Percentiles rank a stretch among this genome's conserved stretches.
phyloP scores from a whole-genome alignment of 176 grass and related monocot species.

The Oryza glaberrima region DNA sequence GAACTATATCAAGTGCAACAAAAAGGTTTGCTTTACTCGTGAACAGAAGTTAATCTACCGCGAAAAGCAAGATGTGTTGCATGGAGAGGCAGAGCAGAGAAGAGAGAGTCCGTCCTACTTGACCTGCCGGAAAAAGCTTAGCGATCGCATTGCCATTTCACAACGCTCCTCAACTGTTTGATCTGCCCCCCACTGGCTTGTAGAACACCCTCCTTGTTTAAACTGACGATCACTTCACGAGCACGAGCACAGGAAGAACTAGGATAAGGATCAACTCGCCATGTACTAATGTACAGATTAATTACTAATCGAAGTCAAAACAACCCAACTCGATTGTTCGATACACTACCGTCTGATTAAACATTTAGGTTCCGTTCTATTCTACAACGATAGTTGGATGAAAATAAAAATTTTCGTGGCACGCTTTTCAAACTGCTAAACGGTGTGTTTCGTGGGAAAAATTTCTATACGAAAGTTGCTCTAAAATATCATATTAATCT shows the following conservation, averaged over 20 bases:
- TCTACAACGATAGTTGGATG: too few relatives aligned
- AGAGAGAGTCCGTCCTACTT: slow-evolving; percentile 38
- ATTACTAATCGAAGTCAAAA: slow-evolving; percentile 28
- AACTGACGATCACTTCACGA: not conserved
- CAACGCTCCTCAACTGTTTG: not conserved
- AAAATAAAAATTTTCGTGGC: too few relatives aligned
- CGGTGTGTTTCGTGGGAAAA: too few relatives aligned
- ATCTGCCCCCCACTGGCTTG: not conserved
- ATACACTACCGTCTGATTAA: not conserved
- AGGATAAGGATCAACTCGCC: not conserved
- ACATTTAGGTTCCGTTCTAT: too few relatives aligned
- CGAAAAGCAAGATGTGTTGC: too few relatives aligned
- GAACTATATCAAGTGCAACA: not conserved
- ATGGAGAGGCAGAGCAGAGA: not conserved
- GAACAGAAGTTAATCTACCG: not conserved
- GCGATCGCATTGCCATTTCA: not conserved
- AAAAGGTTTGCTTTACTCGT: slow-evolving; percentile 2
- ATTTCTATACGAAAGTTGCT: too few relatives aligned
- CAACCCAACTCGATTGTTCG: slow-evolving; percentile 11
- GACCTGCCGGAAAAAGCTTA: not conserved
- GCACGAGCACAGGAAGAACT: not conserved
- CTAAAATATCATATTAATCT: too few relatives aligned
- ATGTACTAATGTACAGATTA: not conserved
- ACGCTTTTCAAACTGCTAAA: too few relatives aligned
- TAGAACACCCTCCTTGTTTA: not conserved